Base-by-base conservation (phyloP, 1,139 yeast species). In the Arxiozyma bovina region DNA sequence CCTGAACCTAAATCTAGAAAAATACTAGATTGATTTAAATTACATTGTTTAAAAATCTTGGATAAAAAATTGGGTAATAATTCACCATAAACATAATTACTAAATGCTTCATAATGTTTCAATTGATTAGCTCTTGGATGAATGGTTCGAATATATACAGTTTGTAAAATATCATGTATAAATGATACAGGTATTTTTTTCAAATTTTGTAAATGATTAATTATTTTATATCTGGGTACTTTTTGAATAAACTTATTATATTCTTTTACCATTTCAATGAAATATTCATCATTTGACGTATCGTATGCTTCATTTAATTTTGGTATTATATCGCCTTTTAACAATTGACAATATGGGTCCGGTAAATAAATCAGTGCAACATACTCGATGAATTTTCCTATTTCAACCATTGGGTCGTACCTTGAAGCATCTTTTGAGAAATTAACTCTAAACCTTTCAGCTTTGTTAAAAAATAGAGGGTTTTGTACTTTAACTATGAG, bases 1-100 rank as follows among this genome's bases (percentile, higher is more conserved):
- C 97, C 97, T 0, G 96, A 88, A 0, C 97, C 98, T 43, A 91
- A 74, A 69, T 87, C 97, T 58, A 90, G 82, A 64, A 89, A 90
- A 25, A 76, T 78, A 52, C 81, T 79, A 1, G 70, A 70, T 0
- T 82, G 76, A 41, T 72, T 69, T 51, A 89, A 73, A 1, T 75
- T 76, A 46, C 90, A 85, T 64, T 87, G 80, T 4, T 79, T 74
- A 61, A 86, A 82, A 1, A 87, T 85, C 60, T 78, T 82, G 52
- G 89, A 78, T 44, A 87, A 76, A 63, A 90, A 88, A 4, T 79
- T 75, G 0, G 97, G 97, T 64, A 91, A 74, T 54, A 91, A 73
- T 70, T 91, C 98, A 4, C 98, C 98, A 66, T 91, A 91, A 0
- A 89, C 96, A 64, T 84, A 88, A 58, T 88, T 91, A 4, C 96